Evolutionary conservation across 208 protist genomes (phyloP), one percentile per base, ranked within the genome.

Genomic region (Leishmania martiniquensis): DNA sequence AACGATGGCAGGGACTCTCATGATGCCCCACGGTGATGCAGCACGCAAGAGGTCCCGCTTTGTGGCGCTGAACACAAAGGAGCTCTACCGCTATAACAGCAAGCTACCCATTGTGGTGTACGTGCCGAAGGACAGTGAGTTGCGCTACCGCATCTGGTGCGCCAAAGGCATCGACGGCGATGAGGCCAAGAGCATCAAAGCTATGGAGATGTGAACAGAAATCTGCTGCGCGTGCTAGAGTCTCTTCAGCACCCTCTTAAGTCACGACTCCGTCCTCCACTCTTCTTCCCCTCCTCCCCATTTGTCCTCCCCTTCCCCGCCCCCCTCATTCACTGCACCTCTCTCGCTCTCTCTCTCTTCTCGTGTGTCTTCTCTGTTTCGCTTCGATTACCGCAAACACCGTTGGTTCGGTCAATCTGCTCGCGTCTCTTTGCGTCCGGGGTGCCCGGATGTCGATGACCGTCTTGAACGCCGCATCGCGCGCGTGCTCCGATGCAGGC

Each of bases 91-190:
- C 44, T 90, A 92, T 77, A 92, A 92, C 75, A 89, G 84, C 74
- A 90, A 88, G 75, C 75, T 88, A 51, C 88, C 88, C 42, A 84
- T 90, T 15, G 87, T 91, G 7, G 87, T 91, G 79, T 85, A 87
- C 69, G 75, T 83, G 78, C 82, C 87, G 59, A 91, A 86, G 76
- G 76, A 88, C 63, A 37, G 65, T 32, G 85, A 82, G 75, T 68
- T 91, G 74, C 87, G 85, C 84, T 91, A 91, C 75, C 84, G 87
- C 72, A 88, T 91, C 54, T 91, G 87, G 87, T 25, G 55, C 20
- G 81, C 57, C 34, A 60, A 59, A 13, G 66, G 60, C 45, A 55
- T 59, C 39, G 57, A 34, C 39, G 54, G 75, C 12, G 76, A 75
- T 54, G 60, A 42, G 68, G 47, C 32, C 1, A 72, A 52, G 47